Percentiles rank a stretch among this genome's conserved stretches.
Conservation (phyloP, 352 stramenopile species). For the Globisporangium nodosum region DNA sequence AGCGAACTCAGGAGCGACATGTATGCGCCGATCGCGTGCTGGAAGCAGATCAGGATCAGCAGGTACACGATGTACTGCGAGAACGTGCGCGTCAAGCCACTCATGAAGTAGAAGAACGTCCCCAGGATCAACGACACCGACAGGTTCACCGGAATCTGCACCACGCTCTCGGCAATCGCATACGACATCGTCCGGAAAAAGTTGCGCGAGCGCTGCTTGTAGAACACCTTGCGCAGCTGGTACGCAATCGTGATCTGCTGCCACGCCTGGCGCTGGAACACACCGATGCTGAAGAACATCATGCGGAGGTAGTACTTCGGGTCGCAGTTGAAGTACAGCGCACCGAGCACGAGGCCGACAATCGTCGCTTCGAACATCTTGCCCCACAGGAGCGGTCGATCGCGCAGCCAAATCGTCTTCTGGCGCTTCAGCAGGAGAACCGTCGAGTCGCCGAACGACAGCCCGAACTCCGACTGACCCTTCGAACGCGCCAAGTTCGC, state of each 20-base stretch:
- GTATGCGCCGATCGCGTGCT: slow-evolving; percentile 33
- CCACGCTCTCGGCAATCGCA: background rate
- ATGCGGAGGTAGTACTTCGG: slow-evolving; percentile 53
- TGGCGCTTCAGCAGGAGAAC: slow-evolving; percentile 50
- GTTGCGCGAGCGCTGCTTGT: slow-evolving; percentile 48
- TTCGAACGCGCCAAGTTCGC: slow-evolving; percentile 42
- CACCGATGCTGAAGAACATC: slow-evolving; percentile 58
- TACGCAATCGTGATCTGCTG: slow-evolving; percentile 58
- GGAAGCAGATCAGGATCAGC: slow-evolving; percentile 53
- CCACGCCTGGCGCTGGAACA: slow-evolving; percentile 72
- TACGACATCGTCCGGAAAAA: background rate
- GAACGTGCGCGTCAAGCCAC: slow-evolving; percentile 50
- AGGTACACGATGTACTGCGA: slow-evolving; percentile 35
- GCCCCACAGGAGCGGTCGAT: slow-evolving; percentile 53
- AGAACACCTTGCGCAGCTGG: slow-evolving; percentile 73
- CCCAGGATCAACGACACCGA: slow-evolving; percentile 5
- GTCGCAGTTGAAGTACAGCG: slow-evolving; percentile 59
- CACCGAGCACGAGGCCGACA: slow-evolving; percentile 73
- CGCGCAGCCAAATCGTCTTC: slow-evolving; percentile 60
- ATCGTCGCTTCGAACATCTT: slow-evolving; percentile 59
- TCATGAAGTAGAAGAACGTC: slow-evolving; percentile 55
- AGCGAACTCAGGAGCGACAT: slow-evolving; percentile 29
- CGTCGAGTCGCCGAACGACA: slow-evolving; percentile 22
- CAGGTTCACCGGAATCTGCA: slow-evolving; percentile 11
- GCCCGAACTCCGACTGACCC: slow-evolving; percentile 41